Base-by-base conservation (phyloP, 2,329 filamentous ascomycete genomes). In the Chlorencoelia australis region DNA sequence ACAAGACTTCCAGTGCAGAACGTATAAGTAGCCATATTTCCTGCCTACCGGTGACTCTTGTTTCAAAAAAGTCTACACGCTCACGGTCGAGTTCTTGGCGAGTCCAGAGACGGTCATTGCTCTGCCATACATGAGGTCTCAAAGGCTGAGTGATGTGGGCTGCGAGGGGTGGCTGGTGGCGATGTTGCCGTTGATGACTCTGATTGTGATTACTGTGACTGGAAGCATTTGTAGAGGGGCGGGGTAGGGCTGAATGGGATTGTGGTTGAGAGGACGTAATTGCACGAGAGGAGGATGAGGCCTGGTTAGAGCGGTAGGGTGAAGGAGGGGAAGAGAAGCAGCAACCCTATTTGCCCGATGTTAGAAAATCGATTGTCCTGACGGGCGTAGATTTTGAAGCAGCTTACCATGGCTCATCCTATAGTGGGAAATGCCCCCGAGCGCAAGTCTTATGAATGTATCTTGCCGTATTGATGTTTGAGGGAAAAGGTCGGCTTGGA, bases 11-110 rank as follows among this genome's bases (percentile, higher is more conserved):
- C 13, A 86, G 67, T 0, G 79, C 81, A 1, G 75, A 65, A 30
- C 71, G 70, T 10, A 95, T 59, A 0, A 83, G 79, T 48, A 75
- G 75, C 89, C 89, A 96, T 17, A 91, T 71, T 58, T 94, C 84
- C 4, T 69, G 53, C 4, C 75, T 70, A 2, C 86, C 86, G 0
- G 81, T 82, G 11, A 93, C 84, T 30, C 86, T 68, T 2, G 88
- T 95, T 43, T 95, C 87, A 59, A 94, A 96, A 66, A 93, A 95
- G 43, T 86, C 86, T 32, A 63, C 64, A 32, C 89, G 73, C 61
- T 94, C 84, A 20, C 68, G 68, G 40, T 76, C 73, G 2, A 94
- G 65, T 35, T 79, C 65, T 11, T 61, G 54, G n/a, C 71, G 74
- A 1, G 82, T 87, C 83, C 83, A 93, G 11, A 63, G 59, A 14